Evolutionary conservation across 2,329 filamentous ascomycete species (phyloP), one percentile per base, ranked within the genome.

Genomic region (Gaeumannomyces tritici): DNA sequence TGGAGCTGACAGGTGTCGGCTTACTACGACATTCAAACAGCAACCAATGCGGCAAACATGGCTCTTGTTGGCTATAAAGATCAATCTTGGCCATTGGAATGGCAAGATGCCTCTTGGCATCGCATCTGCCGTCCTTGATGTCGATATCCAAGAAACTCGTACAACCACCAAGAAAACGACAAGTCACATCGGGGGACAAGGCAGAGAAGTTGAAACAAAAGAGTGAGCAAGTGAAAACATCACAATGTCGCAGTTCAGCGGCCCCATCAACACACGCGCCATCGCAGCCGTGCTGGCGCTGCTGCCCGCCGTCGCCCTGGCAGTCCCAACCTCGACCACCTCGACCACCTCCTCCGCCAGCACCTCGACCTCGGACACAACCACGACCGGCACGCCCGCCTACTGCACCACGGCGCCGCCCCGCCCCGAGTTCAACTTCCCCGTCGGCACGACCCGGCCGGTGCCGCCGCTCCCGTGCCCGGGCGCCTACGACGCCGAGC

Each of bases 311-410:
- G 47, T 31, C 59, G 42, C 42, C 11, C 21, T 54, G 24, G 59
- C 59, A 21, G 29, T 27, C 35, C 33, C 59, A 12, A 60, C 58
- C 31, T 33, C 58, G n/a, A 54, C 59, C 1, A 54, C 8, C 42
- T 73, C 60, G 62, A 66, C 15, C 60, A 70, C 27, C 70, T 69
- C 69, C 65, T 61, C 4, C 28, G 18, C 29, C 33, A 61, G 28
- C 12, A 35, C 29, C 12, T 15, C 29, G 7, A 24, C 24, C 21
- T 66, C 62, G 60, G 27, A 7, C 54, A 61, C 47, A 55, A 54
- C 59, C 59, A 28, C 42, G n/a, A 59, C 59, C 24, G 42, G 59
- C 26, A 60, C 33, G n/a, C 57, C 60, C 5, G 31, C 55, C 18
- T 62, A 62, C 61, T 62, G 56, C 61, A 62, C 55, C 18, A 57